Evolutionary conservation across 2,329 filamentous ascomycete genomes (phyloP), one percentile per base, ranked within the genome.

Genomic region (Diaporthe citri): DNA sequence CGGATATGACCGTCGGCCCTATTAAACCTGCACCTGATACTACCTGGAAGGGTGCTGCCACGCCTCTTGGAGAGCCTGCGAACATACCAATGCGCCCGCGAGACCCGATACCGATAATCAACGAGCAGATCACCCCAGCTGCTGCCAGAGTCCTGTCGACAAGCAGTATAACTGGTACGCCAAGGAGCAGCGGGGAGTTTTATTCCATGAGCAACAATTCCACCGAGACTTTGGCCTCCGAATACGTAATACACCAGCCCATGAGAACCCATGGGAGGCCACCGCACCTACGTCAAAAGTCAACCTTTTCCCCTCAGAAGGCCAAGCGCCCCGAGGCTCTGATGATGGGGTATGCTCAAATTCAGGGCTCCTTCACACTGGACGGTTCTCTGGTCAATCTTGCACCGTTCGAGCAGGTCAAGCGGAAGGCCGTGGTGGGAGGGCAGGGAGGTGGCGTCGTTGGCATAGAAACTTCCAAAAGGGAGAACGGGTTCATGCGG

Each of bases 321-420:
- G 82, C 86, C 55, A 87, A 85, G 79, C 82, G 87, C 52, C 92
- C 94, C 0, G 96, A 98, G 82, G 93, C 93, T 1, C 86, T 99
- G 72, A 97, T 99, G 92, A 99, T 99, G 97, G 97, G 96, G 0
- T 99, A 97, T 84, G 96, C 95, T 3, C 97, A 99, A 80, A 91
- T 98, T 3, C 94, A 95, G 83, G 97, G 97, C 5, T 96, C 94
- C 0, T 99, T 99, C 79, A 95, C 92, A 0, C 86, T 99, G 9
- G 97, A 99, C 81, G 95, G 95, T 0, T 98, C 97, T 1, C 86
- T 99, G 31, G 92, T 99, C 75, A 96, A 97, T 79, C 92, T 97
- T 52, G 92, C 92, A 0, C 94, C 94, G 0, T 99, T 99, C 80
- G 97, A 99, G 81, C 95, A 97, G 80, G 96, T 98, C 52, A 99